Base-by-base conservation (phyloP, 2,329 filamentous ascomycete genomes). In the Cladosporium sp. region DNA sequence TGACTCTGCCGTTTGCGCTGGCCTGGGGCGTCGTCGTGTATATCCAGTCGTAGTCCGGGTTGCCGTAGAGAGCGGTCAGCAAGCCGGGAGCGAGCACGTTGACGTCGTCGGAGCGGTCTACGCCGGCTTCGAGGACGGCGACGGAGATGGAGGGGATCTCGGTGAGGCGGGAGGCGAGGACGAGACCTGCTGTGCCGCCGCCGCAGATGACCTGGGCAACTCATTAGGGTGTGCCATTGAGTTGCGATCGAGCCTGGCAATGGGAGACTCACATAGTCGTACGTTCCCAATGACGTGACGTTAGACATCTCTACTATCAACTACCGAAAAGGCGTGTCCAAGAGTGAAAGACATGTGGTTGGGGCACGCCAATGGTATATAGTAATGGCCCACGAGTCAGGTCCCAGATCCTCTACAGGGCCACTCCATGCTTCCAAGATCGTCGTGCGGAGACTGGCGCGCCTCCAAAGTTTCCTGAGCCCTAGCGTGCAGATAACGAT, bases 11-110 rank as follows among this genome's bases (percentile, higher is more conserved):
- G 22, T 44, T 50, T 31, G 54, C 32, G 28, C 46, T 37, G 43
- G 50, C 11, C 46, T 54, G 45, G 37, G 55, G 22, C 8, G 57
- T 58, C 38, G 55, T 61, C 4, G 60, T 53, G 37, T 63, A 66
- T 43, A 62, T 64, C 64, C 66, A 68, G 49, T 69, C 65, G 49
- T 66, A 68, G 49, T 68, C 60, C 7, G 57, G 53, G 16, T 59
- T 51, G 34, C 55, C 56, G 41, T 57, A 58, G 3, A 57, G 43
- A 3, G 54, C 44, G 10, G 54, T 57, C 11, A 51, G 31, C 22
- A 51, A 34, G 41, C 49, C 33, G 3, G 49, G 49, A 9, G 49
- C 49, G 14, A 54, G 49, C 2, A 55, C 44, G 28, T 43, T 53
- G 22, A 38, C 11, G 14, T 51, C 49, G 32, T 43, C 19, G 63